phyloP scores from a whole-genome alignment of 2,329 filamentous ascomycete species.

The Pseudopyrenochaeta lycopersici region DNA sequence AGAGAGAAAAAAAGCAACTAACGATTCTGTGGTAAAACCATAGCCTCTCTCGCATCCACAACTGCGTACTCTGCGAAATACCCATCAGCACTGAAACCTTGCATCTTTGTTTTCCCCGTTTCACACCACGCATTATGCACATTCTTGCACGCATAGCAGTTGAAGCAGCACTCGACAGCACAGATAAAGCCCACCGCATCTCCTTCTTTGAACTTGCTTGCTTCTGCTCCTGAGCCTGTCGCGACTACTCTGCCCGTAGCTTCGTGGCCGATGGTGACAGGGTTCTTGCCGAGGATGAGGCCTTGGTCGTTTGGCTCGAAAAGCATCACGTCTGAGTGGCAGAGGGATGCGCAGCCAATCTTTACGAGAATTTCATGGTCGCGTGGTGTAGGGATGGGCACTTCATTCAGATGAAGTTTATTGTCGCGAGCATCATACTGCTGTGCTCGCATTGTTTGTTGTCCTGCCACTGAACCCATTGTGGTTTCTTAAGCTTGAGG shows the following conservation, averaged over 20 bases:
- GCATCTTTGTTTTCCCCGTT: constrained; percentile 41
- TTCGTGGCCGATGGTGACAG: constrained; percentile 47
- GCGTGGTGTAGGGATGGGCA: constrained; percentile 55
- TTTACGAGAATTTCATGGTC: constrained; percentile 54
- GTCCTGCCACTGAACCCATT: constrained; percentile 23
- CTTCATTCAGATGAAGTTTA: constrained; percentile 53
- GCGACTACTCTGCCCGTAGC: constrained; percentile 37
- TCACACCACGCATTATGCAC: constrained; percentile 40
- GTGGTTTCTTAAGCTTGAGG: not conserved
- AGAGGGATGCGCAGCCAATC: constrained; percentile 51
- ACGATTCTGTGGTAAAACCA: constrained; percentile 39
- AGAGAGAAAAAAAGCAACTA: constrained; percentile 5
- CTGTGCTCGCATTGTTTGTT: constrained; percentile 38
- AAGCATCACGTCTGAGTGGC: constrained; percentile 52
- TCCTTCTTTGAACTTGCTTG: constrained; percentile 39
- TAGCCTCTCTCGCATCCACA: constrained; percentile 39
- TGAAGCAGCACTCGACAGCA: constrained; percentile 44
- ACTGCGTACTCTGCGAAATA: constrained; percentile 44
- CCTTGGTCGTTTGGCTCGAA: constrained; percentile 48
- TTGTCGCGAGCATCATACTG: constrained; percentile 47
- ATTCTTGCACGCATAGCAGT: constrained; percentile 38
- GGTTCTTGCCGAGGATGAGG: constrained; percentile 40
- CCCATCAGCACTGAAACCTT: constrained; percentile 38
- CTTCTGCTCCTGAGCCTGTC: constrained; percentile 31
- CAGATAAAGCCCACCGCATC: constrained; percentile 46